Evolutionary conservation across 2,329 filamentous ascomycete genomes (phyloP).

Genomic region (Phaeomoniella chlamydospora): DNA sequence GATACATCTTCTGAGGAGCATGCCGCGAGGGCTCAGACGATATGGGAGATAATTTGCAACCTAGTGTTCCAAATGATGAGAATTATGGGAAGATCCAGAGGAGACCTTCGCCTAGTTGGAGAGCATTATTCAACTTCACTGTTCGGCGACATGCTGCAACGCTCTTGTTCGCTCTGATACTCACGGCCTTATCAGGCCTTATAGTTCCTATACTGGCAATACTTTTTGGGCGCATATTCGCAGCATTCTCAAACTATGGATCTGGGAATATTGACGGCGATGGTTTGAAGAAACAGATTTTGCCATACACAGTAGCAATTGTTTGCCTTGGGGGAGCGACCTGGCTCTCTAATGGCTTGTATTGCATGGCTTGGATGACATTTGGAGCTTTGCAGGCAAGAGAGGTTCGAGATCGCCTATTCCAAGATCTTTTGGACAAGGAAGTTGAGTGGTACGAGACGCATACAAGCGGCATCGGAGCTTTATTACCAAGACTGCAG

Average conservation of each 20-base stretch:
- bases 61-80: background rate
- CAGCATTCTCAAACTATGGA: constrained; percentile 53
- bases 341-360: constrained; percentile 53
- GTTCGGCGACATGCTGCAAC: constrained; percentile 42
- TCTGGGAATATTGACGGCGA: constrained; percentile 32
- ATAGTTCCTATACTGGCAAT: constrained; percentile 53
- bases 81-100: background rate
- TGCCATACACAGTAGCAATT: constrained; percentile 48
- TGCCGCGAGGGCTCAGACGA: background rate
- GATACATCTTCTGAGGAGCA: constrained; percentile 4
- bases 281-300: constrained; percentile 41
- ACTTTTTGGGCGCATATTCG: constrained; percentile 61
- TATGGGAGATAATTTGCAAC: background rate
- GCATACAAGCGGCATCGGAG: constrained; percentile 54
- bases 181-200: constrained; percentile 45
- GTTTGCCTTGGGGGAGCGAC: constrained; percentile 46
- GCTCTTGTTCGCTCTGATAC: constrained; percentile 38
- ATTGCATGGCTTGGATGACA: constrained; percentile 56
- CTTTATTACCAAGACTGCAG: constrained; percentile 58
- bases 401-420: constrained; percentile 48
- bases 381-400: constrained; percentile 73
- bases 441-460: constrained; percentile 74
- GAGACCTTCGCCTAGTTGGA: constrained; percentile 23
- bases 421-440: constrained; percentile 53
- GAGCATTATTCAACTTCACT: constrained; percentile 58